Percentiles rank a stretch among this genome's conserved stretches.
Conservation (phyloP, 2,329 filamentous ascomycete genomes). For the Didymella segeticola region DNA sequence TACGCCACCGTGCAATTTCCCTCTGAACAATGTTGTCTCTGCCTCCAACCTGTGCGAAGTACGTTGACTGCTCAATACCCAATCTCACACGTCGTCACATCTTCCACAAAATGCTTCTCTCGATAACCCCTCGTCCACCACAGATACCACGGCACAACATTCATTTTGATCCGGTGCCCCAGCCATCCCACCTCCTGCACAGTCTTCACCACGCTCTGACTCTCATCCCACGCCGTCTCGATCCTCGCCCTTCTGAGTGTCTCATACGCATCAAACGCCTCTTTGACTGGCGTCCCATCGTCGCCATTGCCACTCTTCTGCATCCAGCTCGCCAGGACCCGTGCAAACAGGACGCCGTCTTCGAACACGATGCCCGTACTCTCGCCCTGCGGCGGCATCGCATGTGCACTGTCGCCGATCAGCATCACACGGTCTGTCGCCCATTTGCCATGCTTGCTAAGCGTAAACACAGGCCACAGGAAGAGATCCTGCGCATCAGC, state of each 20-base stretch:
- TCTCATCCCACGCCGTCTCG: conserved; percentile 55
- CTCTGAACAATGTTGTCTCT: no score
- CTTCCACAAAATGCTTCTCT: conserved; percentile 55
- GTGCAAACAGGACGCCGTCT: conserved; percentile 58
- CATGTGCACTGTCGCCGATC: conserved; percentile 56
- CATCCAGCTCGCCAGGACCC: conserved; percentile 53
- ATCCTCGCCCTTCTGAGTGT: conserved; percentile 54
- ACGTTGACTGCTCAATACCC: no score
- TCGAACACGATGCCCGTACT: conserved; percentile 61
- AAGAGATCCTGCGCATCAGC: conserved; percentile 52
- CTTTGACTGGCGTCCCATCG: conserved; percentile 46
- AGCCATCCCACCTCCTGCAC: conserved; percentile 55
- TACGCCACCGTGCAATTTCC: no score
- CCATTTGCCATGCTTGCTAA: conserved; percentile 54
- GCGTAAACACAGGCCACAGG: conserved; percentile 56
- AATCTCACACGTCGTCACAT: conserved; percentile 51
- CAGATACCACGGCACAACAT: conserved; percentile 56
- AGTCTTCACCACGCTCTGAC: conserved; percentile 54
- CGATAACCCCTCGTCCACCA: conserved; percentile 52
- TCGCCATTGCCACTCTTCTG: conserved; percentile 39
- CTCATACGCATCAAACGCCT: conserved; percentile 58
- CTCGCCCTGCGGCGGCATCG: conserved; percentile 61
- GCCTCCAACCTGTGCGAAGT: no score
- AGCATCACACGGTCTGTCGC: conserved; percentile 53
- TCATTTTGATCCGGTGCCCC: conserved; percentile 54